Base-by-base conservation (phyloP, 345 rosid genomes). In the Brassica nigra region DNA sequence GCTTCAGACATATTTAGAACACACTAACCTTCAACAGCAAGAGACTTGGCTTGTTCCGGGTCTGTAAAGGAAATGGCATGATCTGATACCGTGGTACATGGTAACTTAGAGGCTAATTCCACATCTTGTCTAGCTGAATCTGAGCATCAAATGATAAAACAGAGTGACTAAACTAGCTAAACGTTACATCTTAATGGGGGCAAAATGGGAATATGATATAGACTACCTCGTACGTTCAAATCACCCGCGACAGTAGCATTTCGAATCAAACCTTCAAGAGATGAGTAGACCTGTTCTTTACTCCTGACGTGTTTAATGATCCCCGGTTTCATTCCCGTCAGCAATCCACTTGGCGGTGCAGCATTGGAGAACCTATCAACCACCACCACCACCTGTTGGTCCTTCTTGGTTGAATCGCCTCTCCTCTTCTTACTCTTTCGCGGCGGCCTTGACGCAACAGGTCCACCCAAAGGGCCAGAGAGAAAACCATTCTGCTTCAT, bases 401-500 rank as follows among this genome's bases (percentile, higher is more conserved):
- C 49, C 49, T 42, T 42, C 89, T 88, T 90, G 14, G 85, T 71
- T 55, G 75, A 29, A 54, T 90, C 91, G 10, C 67, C 68, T 86
- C 87, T 91, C 79, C 85, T 80, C 81, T 87, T 39, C 47, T 3
- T 91, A 84, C 82, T 82, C 73, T 86, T 87, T 0, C 89, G 90
- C 75, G 86, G 90, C 75, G 87, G 91, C 83, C 90, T 93, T 3
- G 89, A 97, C 14, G 85, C 78, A 0, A 89, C 88, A 72, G 83
- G 89, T 58, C 93, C 91, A 57, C 92, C 97, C 36, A 85, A 89
- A 81, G 84, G 86, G 29, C 87, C 86, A 4, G 99, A 95, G 10
- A 95, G 87, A 76, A 89, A 93, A 69, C 98, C 99, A 6, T 91
- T 95, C 77, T 83, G 86, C 83, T 93, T 95, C 98, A 95, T 93